Evolutionary conservation across 805 yeast species (phyloP), one percentile per base, ranked within the genome.

Genomic region (Saccharomycopsis vini): DNA sequence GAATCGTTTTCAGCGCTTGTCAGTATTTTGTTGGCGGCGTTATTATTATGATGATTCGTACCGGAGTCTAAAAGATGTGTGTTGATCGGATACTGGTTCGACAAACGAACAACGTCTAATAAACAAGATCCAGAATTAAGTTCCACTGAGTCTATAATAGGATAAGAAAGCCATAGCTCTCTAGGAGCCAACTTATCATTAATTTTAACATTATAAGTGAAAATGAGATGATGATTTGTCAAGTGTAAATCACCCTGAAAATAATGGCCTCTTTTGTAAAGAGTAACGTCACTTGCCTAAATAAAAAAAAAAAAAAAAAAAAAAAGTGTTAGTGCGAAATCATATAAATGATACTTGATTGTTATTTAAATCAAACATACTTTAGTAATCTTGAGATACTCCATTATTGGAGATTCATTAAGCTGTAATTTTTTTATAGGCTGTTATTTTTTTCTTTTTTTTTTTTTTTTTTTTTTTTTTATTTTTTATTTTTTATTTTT

Each of bases 141-240:
- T 52, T 72, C 73, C 1, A 81, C 76, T 38, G 68, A 68, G 39
- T 76, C 80, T 26, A 89, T 78, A 50, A 88, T 75, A 1, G 97
- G 96, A 60, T 87, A 90, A 47, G 95, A 82, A 24, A 87, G 72
- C 98, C 97, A 92, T 24, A 86, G 74, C 59, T 92, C 97, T 45
- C 77, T 66, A 6, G 53, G 53, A 20, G 52, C 58, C 51, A 48
- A 50, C 3, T 46, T 49, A 5, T 16, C 20, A 5, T 21, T 19
- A 21, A 19, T 24, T 9, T 22, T 35, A 12, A 21, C n/a, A 22
- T 39, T 56, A 47, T 59, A 62, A 0, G 76, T 69, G 58, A 82
- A 83, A 29, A 83, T 82, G 53, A 84, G 60, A 62, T 84, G 92
- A 57, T 83, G 89, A 4, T 85, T 75, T 2, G 89, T 81, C 36